These are phyloP conservation scores for Neolecta irregularis DNA, from an alignment of 1,139 yeast genomes.

Conservation along the genomic window DNA sequence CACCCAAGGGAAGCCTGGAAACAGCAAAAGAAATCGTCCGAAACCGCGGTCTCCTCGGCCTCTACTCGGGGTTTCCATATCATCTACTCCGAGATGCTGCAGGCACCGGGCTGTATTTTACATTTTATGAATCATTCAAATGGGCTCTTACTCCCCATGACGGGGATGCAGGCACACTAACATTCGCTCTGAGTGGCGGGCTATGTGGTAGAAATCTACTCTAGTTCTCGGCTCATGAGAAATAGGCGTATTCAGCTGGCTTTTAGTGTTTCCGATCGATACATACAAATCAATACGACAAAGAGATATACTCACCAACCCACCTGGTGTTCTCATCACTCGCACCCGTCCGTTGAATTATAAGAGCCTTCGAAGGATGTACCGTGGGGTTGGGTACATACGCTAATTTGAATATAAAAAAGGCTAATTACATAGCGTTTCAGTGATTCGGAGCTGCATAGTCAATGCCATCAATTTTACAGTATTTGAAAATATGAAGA, in stretches of 20 bases:
- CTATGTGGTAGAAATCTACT: constrained; percentile 53
- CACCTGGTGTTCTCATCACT: too few species aligned
- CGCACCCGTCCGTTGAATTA: too few species aligned
- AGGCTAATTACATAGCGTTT: too few species aligned
- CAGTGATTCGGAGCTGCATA: too few species aligned
- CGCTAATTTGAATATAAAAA: too few species aligned
- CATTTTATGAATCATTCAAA: constrained; percentile 59
- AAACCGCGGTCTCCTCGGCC: constrained; percentile 44
- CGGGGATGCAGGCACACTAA: constrained; percentile 13
- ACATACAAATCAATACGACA: constrained; percentile 63
- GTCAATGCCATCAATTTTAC: too few species aligned
- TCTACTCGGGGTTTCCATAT: constrained; percentile 58
- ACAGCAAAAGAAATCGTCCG: constrained; percentile 39
- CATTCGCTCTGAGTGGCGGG: constrained; percentile 57
- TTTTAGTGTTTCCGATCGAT: constrained; percentile 61
- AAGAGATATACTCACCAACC: constrained; percentile 56
- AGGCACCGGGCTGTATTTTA: constrained; percentile 59
- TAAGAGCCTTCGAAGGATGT: too few species aligned
- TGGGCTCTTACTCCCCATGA: constrained; percentile 10
- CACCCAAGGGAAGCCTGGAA: constrained; percentile 31
- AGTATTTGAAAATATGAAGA: too few species aligned
- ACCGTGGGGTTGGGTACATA: too few species aligned
- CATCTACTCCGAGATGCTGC: constrained; percentile 52
- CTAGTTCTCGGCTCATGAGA: too few species aligned
- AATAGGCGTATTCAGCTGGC: constrained; percentile 59